phyloP scores from a whole-genome alignment of 257 asterid species.

The Solanum pinnatisectum region DNA sequence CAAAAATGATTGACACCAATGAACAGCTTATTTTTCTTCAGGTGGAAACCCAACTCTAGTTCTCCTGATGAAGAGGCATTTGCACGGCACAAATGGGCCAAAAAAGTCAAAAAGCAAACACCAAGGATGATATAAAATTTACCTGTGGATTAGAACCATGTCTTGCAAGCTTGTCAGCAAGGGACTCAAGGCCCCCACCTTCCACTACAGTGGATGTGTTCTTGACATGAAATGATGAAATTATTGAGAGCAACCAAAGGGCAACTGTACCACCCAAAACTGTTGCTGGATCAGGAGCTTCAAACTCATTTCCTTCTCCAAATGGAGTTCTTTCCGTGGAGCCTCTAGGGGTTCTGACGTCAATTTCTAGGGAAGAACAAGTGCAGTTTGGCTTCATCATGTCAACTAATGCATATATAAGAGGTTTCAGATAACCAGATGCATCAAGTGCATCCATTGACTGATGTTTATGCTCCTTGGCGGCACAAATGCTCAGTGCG shows the following conservation, averaged over 20 bases:
- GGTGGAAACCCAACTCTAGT: neutral
- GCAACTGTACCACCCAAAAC: constrained; percentile 64
- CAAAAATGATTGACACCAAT: neutral
- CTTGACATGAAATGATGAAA: constrained; percentile 47
- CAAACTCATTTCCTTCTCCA: constrained; percentile 42
- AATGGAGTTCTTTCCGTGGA: constrained; percentile 38
- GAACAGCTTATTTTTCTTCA: neutral
- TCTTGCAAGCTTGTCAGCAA: constrained; percentile 49
- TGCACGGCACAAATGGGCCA: neutral
- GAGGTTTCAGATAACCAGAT: constrained; percentile 66
- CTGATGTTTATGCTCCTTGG: constrained; percentile 50
- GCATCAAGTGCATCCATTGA: constrained; percentile 47
- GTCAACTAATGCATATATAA: constrained; percentile 53
- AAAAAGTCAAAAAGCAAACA: neutral
- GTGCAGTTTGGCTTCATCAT: constrained; percentile 55
- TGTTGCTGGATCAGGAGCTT: constrained; percentile 58
- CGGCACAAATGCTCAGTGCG: constrained; percentile 52
- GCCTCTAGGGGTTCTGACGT: constrained; percentile 40
- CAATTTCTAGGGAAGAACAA: constrained; percentile 34
- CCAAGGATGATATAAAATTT: neutral
- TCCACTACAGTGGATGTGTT: constrained; percentile 53
- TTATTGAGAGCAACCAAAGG: constrained; percentile 65
- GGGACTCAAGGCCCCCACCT: constrained; percentile 71
- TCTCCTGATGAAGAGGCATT: neutral
- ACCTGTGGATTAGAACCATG: constrained; percentile 47